These are phyloP conservation scores for Fusarium graminum DNA, from an alignment of 2,329 filamentous ascomycete species.

Conservation along the genomic window DNA sequence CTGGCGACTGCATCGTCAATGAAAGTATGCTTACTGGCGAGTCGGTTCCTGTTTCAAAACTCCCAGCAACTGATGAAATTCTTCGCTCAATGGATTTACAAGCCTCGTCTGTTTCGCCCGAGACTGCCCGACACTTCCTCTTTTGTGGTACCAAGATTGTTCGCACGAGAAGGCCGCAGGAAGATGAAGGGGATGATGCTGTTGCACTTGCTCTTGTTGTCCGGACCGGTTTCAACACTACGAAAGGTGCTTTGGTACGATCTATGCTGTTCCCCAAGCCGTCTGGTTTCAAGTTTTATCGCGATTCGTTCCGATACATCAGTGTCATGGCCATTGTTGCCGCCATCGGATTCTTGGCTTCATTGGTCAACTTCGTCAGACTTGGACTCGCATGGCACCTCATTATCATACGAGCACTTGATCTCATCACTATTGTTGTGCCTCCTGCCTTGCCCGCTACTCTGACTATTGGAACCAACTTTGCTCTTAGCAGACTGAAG, in stretches of 20 bases:
- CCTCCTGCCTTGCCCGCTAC: slow-evolving; percentile 95
- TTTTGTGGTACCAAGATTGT: slow-evolving; percentile 98
- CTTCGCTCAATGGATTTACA: slow-evolving; percentile 81
- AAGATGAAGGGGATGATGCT: slow-evolving; percentile 86
- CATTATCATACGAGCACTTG: slow-evolving; percentile 90
- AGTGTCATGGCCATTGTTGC: slow-evolving; percentile 94
- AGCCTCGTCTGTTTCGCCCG: slow-evolving; percentile 84
- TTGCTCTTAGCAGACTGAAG: slow-evolving; percentile 88
- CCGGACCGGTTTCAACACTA: slow-evolving; percentile 96
- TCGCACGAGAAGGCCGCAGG: slow-evolving; percentile 87
- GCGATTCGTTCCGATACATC: slow-evolving; percentile 97
- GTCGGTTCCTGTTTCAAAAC: slow-evolving; percentile 95
- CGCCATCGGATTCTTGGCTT: slow-evolving; percentile 86
- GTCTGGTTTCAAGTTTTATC: slow-evolving; percentile 98
- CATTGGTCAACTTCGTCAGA: slow-evolving; percentile 92
- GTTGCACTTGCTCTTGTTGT: slow-evolving; percentile 93
- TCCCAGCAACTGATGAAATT: slow-evolving; percentile 83
- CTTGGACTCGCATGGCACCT: slow-evolving; percentile 87
- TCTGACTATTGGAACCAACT: slow-evolving; percentile 95
- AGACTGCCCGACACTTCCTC: slow-evolving; percentile 88
- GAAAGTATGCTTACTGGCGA: slow-evolving; percentile 99
- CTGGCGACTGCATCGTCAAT: slow-evolving; percentile 97
- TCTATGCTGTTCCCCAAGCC: slow-evolving; percentile 99
- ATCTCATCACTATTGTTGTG: slow-evolving; percentile 97
- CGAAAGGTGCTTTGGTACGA: slow-evolving; percentile 92